Conservation (phyloP, 2,329 filamentous ascomycete species). For the Fusarium begoniae region DNA sequence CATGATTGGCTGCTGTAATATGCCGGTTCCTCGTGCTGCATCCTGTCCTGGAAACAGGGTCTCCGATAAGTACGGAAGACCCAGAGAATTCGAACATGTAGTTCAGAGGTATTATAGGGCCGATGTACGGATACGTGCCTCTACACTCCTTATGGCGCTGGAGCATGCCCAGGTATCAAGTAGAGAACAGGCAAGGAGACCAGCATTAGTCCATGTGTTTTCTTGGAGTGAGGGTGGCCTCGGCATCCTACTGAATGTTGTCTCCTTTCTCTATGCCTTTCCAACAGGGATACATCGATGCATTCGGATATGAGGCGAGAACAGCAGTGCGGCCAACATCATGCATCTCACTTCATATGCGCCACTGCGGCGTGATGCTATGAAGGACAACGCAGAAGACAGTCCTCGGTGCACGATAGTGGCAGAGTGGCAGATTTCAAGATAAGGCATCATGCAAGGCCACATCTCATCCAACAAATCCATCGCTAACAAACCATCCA, state of each 20-base stretch:
- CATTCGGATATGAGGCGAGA: background rate
- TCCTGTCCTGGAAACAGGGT: background rate
- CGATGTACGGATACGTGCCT: background rate
- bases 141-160: background rate
- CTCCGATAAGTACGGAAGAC: background rate
- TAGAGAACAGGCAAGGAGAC: slow-evolving; percentile 4
- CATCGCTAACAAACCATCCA: slow-evolving; percentile 17
- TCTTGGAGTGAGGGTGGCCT: slow-evolving; percentile 4
- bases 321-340: slow-evolving; percentile 11
- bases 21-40: background rate
- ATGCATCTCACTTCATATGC: slow-evolving; percentile 21
- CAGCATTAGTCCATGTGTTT: slow-evolving; percentile 11
- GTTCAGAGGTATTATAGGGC: background rate
- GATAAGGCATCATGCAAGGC: slow-evolving; percentile 13
- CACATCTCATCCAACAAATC: slow-evolving; percentile 9
- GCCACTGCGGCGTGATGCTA: slow-evolving; percentile 1
- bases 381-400: background rate
- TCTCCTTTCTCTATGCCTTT: slow-evolving; percentile 14
- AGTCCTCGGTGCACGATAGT: slow-evolving; percentile 1
- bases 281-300: background rate
- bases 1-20: slow-evolving; percentile 31
- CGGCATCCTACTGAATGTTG: background rate
- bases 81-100: background rate
- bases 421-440: slow-evolving; percentile 7
- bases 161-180: background rate